Evolutionary conservation across 2,329 filamentous ascomycete species (phyloP).

Genomic region (Fusarium piperis): DNA sequence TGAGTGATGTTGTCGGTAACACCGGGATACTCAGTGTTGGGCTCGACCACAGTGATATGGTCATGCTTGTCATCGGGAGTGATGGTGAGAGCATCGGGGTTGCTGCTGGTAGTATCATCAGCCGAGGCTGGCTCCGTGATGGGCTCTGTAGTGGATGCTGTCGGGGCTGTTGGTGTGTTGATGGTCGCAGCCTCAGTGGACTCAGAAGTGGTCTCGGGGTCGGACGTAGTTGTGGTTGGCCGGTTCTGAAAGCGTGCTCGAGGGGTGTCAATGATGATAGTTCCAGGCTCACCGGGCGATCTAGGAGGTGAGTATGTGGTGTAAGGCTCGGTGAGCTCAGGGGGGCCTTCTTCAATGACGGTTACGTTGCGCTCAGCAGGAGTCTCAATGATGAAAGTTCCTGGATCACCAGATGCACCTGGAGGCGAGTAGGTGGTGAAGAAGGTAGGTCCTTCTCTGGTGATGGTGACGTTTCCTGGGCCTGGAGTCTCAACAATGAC

Average conservation of each 20-base stretch:
- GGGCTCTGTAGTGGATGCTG: neutral
- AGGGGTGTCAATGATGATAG: constrained; percentile 23
- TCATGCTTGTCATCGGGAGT: constrained; percentile 19
- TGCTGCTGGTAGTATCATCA: constrained; percentile 1
- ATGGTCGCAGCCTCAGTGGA: neutral
- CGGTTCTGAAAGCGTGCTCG: neutral
- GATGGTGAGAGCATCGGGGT: constrained; percentile 20
- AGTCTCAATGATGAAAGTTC: neutral
- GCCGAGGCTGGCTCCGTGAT: neutral
- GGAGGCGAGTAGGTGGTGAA: neutral
- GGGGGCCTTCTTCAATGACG: neutral
- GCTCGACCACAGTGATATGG: constrained; percentile 25
- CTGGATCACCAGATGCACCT: neutral
- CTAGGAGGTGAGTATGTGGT: neutral
- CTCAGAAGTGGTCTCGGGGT: neutral
- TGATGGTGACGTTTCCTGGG: neutral
- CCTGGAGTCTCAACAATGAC: neutral
- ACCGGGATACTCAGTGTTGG: constrained; percentile 24
- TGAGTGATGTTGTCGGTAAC: constrained; percentile 28
- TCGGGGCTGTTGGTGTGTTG: neutral
- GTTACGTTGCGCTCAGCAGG: neutral
- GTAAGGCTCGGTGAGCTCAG: neutral
- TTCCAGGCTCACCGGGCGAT: constrained; percentile 1
- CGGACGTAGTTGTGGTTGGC: neutral
- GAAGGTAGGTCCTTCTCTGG: neutral